A percentile compares a stretch with the other conserved stretches of the same genome.
Conservation (phyloP, 805 yeast species). For the Saccharomycopsis schoenii region DNA sequence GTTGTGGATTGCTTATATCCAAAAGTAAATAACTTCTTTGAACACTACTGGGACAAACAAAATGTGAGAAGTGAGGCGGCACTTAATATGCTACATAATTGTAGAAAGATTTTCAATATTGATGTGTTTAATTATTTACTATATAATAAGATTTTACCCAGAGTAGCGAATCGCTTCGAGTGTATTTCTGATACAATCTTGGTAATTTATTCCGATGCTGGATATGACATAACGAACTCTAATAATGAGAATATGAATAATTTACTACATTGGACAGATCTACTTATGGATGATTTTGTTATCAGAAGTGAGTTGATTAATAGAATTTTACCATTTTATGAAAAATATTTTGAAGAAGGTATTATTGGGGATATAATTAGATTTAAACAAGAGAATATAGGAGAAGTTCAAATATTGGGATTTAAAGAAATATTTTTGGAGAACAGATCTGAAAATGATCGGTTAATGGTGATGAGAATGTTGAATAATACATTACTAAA, state of each 20-base stretch:
- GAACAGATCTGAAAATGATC: not conserved
- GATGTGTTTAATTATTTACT: not conserved
- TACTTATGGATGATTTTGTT: not conserved
- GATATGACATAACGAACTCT: not conserved
- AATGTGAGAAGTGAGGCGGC: not conserved
- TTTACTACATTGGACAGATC: not conserved
- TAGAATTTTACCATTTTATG: not conserved
- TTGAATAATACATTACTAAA: not conserved
- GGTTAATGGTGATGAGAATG: not conserved
- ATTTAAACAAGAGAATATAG: not conserved
- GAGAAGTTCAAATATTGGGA: not conserved
- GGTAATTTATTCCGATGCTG: not conserved
- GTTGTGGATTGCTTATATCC: constrained; percentile 5
- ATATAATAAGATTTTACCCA: not conserved
- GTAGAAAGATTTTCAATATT: not conserved
- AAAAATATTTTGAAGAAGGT: not conserved
- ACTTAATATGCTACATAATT: not conserved
- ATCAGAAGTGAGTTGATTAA: not conserved
- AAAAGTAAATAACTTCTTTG: not conserved
- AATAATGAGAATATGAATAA: not conserved
- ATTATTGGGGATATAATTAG: not conserved
- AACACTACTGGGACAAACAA: constrained; percentile 17
- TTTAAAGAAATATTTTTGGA: not conserved
- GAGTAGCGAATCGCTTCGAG: not conserved
- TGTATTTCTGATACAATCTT: not conserved